These are phyloP conservation scores for Sanghuangporus baumii DNA, from an alignment of 1,284 basidiomycete species.

Conservation along the genomic window DNA sequence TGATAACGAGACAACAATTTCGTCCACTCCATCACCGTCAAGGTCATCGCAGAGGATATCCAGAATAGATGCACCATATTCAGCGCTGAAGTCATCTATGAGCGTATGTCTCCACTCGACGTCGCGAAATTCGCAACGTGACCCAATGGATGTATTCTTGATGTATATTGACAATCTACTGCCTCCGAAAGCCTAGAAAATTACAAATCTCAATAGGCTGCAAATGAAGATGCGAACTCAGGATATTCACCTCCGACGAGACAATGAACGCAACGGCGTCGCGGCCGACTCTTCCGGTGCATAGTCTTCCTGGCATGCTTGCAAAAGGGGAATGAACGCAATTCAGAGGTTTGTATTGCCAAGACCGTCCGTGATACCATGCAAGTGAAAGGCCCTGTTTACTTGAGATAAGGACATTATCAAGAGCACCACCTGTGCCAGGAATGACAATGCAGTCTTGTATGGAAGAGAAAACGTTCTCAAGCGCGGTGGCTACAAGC, in stretches of 20 bases:
- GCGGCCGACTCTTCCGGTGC: background rate
- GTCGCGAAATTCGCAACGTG: conserved; percentile 1
- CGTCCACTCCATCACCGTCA: conserved; percentile 16
- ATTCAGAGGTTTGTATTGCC: conserved; percentile 7
- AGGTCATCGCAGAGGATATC: conserved; percentile 15
- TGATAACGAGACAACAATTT: conserved; percentile 13
- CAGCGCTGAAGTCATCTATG: conserved; percentile 8
- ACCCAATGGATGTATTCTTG: background rate
- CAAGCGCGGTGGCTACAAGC: conserved; percentile 13
- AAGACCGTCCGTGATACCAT: conserved; percentile 10
- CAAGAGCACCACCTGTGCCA: background rate
- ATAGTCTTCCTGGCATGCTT: conserved; percentile 5
- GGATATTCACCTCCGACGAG: conserved; percentile 7
- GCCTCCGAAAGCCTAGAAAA: background rate
- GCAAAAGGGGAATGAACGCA: background rate
- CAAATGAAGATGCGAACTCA: background rate
- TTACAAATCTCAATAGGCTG: background rate
- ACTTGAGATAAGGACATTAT: conserved; percentile 13
- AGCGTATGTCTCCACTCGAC: conserved; percentile 8
- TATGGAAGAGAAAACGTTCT: conserved; percentile 11
- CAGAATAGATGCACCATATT: background rate
- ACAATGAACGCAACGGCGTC: conserved; percentile 14
- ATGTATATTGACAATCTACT: conserved; percentile 4
- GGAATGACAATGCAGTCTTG: conserved; percentile 11
- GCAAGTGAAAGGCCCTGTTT: conserved; percentile 12